Evolutionary conservation across 106 monocot species (phyloP).

Genomic region (Dioscorea alata): DNA sequence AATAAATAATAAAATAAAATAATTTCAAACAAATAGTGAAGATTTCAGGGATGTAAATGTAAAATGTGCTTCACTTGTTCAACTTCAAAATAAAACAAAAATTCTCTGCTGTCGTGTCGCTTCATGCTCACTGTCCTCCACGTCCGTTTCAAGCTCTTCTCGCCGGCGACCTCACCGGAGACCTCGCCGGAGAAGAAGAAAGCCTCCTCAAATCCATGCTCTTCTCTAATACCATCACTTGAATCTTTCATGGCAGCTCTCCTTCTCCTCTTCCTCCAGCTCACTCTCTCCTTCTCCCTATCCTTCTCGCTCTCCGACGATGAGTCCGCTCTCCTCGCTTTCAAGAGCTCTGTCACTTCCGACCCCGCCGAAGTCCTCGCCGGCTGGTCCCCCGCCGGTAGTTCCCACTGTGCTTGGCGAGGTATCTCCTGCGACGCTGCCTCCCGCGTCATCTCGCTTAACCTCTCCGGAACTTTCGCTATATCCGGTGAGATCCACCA

Average conservation of each 20-base stretch:
- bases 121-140: too few species aligned
- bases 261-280: not conserved
- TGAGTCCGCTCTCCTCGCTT: conserved; percentile 18
- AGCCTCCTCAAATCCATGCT: too few species aligned
- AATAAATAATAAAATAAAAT: too few species aligned
- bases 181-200: too few species aligned
- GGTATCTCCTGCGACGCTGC: conserved; percentile 36
- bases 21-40: too few species aligned
- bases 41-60: too few species aligned
- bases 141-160: too few species aligned
- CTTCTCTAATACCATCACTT: too few species aligned
- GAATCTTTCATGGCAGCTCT: not conserved
- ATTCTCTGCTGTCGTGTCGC: too few species aligned
- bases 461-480: conserved; percentile 33
- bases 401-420: conserved; percentile 39
- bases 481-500: conserved; percentile 18
- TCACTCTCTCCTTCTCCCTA: conserved; percentile 3
- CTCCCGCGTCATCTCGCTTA: conserved; percentile 27
- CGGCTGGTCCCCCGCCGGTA: conserved; percentile 14
- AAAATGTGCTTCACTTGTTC: too few species aligned
- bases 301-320: conserved; percentile 5
- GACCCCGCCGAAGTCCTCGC: conserved; percentile 26
- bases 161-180: too few species aligned
- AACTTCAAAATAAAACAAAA: too few species aligned
- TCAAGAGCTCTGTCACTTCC: conserved; percentile 19